Conservation (phyloP, 73 alveolate genomes). For the Stentor coeruleus region DNA sequence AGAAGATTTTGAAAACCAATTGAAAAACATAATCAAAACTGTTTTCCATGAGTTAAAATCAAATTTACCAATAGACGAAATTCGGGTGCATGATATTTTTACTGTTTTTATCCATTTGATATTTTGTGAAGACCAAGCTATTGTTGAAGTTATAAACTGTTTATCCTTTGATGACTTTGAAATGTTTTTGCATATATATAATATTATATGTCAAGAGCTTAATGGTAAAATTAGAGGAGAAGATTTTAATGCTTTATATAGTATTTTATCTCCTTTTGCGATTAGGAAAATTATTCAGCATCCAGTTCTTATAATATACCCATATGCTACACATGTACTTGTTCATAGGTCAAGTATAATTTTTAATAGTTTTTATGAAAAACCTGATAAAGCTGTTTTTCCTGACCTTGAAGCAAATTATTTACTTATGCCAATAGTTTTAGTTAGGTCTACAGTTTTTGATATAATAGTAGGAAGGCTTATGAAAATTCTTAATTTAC, state of each 20-base stretch:
- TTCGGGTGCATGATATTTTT: not conserved
- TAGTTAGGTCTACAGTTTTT: not conserved
- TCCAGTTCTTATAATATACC: not conserved
- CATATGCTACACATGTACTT: not conserved
- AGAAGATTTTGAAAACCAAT: not conserved
- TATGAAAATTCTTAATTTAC: not conserved
- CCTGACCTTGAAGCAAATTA: constrained; percentile 13
- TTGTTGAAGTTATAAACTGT: not conserved
- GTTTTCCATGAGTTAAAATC: not conserved
- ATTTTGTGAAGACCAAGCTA: not conserved
- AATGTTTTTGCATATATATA: not conserved
- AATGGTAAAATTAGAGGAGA: not conserved
- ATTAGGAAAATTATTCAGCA: not conserved
- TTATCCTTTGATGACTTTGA: not conserved
- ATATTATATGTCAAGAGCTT: not conserved
- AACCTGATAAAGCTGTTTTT: not conserved
- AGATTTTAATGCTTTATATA: not conserved
- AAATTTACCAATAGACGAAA: not conserved
- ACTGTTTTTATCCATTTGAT: not conserved
- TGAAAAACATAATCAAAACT: not conserved
- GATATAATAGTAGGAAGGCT: not conserved
- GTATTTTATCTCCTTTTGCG: not conserved
- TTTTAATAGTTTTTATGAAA: not conserved
- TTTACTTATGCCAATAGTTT: not conserved
- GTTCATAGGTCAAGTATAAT: not conserved